Percentiles rank a stretch among this genome's conserved stretches.
Conservation (phyloP, 1,139 yeast genomes). For the Protomyces inouyei region DNA sequence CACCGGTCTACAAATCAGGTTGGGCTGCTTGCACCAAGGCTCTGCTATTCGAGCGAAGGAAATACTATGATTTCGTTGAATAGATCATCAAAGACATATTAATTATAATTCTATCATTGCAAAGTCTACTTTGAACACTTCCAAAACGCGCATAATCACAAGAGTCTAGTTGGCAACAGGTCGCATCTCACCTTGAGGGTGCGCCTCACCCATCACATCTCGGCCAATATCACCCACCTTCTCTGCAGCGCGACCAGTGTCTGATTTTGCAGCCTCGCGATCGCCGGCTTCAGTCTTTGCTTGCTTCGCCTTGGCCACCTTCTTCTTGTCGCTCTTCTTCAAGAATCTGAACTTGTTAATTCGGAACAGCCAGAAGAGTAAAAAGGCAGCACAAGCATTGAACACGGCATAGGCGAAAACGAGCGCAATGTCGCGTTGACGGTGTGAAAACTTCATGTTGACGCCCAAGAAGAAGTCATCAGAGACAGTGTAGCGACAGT, state of each 20-base stretch:
- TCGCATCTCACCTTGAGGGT: not conserved
- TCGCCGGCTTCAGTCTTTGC: not conserved
- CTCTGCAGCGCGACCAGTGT: not conserved
- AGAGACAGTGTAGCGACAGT: conserved; percentile 53
- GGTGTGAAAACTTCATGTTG: conserved; percentile 46
- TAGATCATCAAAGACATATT: no score
- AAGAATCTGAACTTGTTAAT: conserved; percentile 20
- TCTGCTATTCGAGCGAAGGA: no score
- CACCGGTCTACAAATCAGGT: no score
- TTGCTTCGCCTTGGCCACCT: not conserved
- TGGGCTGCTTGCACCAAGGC: no score
- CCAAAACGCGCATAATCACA: not conserved
- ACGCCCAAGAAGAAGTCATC: conserved; percentile 50
- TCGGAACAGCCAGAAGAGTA: conserved; percentile 39
- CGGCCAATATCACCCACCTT: not conserved
- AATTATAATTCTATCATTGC: no score
- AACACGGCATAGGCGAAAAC: conserved; percentile 49
- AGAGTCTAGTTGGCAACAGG: not conserved
- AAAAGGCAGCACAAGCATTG: conserved; percentile 46
- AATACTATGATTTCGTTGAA: no score
- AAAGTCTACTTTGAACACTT: no score
- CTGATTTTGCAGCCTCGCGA: not conserved
- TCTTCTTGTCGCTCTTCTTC: not conserved
- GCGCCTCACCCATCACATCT: not conserved
- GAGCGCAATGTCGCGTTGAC: conserved; percentile 61